Evolutionary conservation across 805 yeast species (phyloP).

Genomic region (Clavispora carvajalis): DNA sequence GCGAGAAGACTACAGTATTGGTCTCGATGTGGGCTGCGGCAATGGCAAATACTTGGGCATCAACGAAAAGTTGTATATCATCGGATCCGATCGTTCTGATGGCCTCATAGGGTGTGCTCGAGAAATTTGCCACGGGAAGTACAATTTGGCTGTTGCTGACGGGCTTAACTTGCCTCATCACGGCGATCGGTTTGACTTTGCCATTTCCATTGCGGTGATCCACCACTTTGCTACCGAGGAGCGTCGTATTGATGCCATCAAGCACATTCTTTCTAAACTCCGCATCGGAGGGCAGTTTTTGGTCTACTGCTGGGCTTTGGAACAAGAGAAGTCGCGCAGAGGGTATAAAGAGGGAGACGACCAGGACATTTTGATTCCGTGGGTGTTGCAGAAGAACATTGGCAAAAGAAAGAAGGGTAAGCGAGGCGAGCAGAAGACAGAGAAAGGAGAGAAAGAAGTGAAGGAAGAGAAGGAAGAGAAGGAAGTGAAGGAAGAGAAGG

Average conservation of each 20-base stretch:
- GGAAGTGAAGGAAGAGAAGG: slow-evolving; percentile 4
- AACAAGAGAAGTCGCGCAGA: slow-evolving; percentile 79
- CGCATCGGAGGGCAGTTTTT: slow-evolving; percentile 61
- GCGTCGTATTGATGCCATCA: slow-evolving; percentile 72
- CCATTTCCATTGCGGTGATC: slow-evolving; percentile 90
- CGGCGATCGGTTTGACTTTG: slow-evolving; percentile 59
- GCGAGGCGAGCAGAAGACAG: slow-evolving; percentile 16
- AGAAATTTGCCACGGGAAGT: slow-evolving; percentile 30
- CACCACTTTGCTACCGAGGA: slow-evolving; percentile 90
- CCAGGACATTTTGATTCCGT: slow-evolving; percentile 92
- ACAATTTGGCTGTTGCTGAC: slow-evolving; percentile 73
- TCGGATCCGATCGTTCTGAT: slow-evolving; percentile 73
- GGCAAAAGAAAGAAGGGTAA: slow-evolving; percentile 27
- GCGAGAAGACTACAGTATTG: slow-evolving; percentile 54
- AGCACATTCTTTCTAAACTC: slow-evolving; percentile 58
- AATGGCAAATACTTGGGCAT: slow-evolving; percentile 86
- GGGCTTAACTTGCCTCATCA: slow-evolving; percentile 53
- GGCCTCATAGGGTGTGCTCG: slow-evolving; percentile 65
- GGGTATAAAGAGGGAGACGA: slow-evolving; percentile 90
- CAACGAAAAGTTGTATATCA: slow-evolving; percentile 59
- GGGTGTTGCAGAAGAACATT: slow-evolving; percentile 65
- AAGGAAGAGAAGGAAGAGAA: background rate
- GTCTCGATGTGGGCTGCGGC: slow-evolving; percentile 95
- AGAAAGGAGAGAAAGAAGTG: slow-evolving; percentile 1
- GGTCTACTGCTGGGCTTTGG: slow-evolving; percentile 95